Conservation (phyloP, 169 alveolate species). For the Eimeria falciformis region DNA sequence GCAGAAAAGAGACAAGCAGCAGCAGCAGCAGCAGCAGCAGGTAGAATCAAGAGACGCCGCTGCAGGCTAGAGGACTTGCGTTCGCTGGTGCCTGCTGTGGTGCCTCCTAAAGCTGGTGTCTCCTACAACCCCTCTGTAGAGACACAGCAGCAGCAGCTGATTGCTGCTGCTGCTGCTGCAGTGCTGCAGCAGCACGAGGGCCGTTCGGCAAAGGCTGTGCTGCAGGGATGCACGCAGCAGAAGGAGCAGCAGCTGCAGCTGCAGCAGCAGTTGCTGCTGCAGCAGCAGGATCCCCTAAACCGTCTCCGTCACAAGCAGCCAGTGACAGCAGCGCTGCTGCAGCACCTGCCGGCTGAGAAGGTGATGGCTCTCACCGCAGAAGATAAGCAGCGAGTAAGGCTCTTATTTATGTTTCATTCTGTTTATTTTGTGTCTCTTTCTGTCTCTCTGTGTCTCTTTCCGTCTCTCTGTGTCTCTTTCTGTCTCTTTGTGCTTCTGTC, state of each 20-base stretch:
- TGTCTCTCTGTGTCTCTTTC: no score
- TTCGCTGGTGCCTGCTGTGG: constrained; percentile 25
- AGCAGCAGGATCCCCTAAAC: background rate
- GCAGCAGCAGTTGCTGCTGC: constrained; percentile 44
- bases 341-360: background rate
- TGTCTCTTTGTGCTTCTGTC: no score
- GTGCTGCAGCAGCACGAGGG: constrained; percentile 58
- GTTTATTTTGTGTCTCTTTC: no score
- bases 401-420: no score
- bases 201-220: constrained; percentile 11
- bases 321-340: constrained; percentile 51
- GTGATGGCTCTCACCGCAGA: background rate
- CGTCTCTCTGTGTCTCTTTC: background rate
- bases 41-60: constrained; percentile 22
- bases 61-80: constrained; percentile 8
- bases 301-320: background rate
- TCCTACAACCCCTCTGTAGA: constrained; percentile 20
- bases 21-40: constrained; percentile 47
- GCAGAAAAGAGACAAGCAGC: background rate
- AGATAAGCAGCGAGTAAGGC: constrained; percentile 11
- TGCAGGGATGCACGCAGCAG: background rate
- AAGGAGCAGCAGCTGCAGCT: constrained; percentile 39
- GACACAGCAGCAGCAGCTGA: constrained; percentile 10
- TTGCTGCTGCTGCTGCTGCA: constrained; percentile 51
- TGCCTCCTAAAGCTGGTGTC: constrained; percentile 2